A percentile compares a stretch with the other conserved stretches of the same genome.
These are phyloP conservation scores for Salmacisia buchloeana DNA, from an alignment of 1,284 basidiomycete species.

Conservation along the genomic window DNA sequence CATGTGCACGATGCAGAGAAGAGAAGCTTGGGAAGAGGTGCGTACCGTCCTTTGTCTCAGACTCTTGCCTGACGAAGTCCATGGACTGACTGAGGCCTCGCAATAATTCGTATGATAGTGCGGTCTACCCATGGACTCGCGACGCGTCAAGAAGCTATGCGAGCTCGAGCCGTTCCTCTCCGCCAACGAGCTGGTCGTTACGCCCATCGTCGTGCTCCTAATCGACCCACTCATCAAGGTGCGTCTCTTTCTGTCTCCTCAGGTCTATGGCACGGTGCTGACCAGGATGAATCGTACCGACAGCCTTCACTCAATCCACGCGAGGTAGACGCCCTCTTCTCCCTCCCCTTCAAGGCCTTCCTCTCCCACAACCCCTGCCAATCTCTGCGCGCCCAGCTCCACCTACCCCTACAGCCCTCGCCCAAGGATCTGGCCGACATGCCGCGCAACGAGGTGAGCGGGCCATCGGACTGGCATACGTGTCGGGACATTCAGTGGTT, in stretches of 20 bases:
- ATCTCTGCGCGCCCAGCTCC: conserved; percentile 17
- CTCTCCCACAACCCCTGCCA: conserved; percentile 32
- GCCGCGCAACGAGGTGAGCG: conserved; percentile 29
- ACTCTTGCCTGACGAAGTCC: neutral
- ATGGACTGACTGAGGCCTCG: neutral
- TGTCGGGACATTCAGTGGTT: conserved; percentile 42
- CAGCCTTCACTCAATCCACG: conserved; percentile 27
- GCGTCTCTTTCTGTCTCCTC: too few relatives aligned
- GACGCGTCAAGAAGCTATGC: conserved; percentile 32
- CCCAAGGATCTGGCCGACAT: conserved; percentile 22
- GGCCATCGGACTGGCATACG: conserved; percentile 45
- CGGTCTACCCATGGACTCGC: conserved; percentile 33
- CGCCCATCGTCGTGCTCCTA: conserved; percentile 39
- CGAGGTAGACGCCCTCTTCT: conserved; percentile 39
- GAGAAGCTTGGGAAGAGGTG: conserved; percentile 24
- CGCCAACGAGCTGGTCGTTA: conserved; percentile 46
- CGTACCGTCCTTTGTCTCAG: neutral
- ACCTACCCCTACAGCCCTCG: conserved; percentile 18
- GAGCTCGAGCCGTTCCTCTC: conserved; percentile 38
- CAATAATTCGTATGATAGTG: conserved; percentile 22
- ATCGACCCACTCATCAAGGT: conserved; percentile 28
- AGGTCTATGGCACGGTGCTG: too few relatives aligned
- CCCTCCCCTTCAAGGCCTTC: conserved; percentile 38
- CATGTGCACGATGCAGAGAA: conserved; percentile 1
- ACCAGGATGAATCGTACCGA: neutral